These are phyloP conservation scores for Lasiosphaeris hirsuta DNA, from an alignment of 495 filamentous ascomycete genomes.

Conservation along the genomic window DNA sequence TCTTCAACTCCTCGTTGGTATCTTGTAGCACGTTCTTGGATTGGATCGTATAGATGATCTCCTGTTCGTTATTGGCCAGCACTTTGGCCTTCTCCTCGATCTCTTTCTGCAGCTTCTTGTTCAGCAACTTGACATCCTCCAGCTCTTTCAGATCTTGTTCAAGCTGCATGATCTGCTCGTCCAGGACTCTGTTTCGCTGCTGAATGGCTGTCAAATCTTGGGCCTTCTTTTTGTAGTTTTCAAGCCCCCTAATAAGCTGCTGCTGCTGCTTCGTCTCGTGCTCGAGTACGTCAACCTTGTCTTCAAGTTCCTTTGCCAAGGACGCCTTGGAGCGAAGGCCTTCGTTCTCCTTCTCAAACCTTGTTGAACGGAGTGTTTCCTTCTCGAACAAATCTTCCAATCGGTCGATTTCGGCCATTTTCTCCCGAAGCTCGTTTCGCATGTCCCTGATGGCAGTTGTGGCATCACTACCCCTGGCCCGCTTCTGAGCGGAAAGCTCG, in stretches of 20 bases:
- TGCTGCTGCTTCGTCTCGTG: slow-evolving; percentile 68
- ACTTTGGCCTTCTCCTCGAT: slow-evolving; percentile 33
- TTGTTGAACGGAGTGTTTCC: slow-evolving; percentile 22
- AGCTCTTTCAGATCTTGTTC: slow-evolving; percentile 68
- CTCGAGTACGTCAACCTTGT: slow-evolving; percentile 63
- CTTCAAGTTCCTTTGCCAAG: slow-evolving; percentile 43
- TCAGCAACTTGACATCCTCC: slow-evolving; percentile 55
- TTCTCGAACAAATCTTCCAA: slow-evolving; percentile 39
- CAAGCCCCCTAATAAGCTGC: slow-evolving; percentile 75
- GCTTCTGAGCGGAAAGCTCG: slow-evolving; percentile 29
- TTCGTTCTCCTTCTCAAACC: slow-evolving; percentile 43
- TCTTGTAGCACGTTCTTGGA: slow-evolving; percentile 35
- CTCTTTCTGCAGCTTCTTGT: slow-evolving; percentile 52
- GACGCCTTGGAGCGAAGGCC: slow-evolving; percentile 42
- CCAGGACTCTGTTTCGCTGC: slow-evolving; percentile 47
- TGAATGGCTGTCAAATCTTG: slow-evolving; percentile 51
- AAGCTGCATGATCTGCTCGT: slow-evolving; percentile 41
- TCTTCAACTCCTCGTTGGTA: slow-evolving; percentile 29
- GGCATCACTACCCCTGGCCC: slow-evolving; percentile 26
- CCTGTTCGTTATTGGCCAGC: slow-evolving; percentile 41
- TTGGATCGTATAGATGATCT: slow-evolving; percentile 37
- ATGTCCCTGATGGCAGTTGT: slow-evolving; percentile 31
- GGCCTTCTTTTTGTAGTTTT: slow-evolving; percentile 72
- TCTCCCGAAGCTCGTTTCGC: slow-evolving; percentile 40
- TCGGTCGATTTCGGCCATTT: slow-evolving; percentile 34